Evolutionary conservation across 2,329 filamentous ascomycete genomes (phyloP), one percentile per base, ranked within the genome.

Genomic region (Paecilomyces variotii): DNA sequence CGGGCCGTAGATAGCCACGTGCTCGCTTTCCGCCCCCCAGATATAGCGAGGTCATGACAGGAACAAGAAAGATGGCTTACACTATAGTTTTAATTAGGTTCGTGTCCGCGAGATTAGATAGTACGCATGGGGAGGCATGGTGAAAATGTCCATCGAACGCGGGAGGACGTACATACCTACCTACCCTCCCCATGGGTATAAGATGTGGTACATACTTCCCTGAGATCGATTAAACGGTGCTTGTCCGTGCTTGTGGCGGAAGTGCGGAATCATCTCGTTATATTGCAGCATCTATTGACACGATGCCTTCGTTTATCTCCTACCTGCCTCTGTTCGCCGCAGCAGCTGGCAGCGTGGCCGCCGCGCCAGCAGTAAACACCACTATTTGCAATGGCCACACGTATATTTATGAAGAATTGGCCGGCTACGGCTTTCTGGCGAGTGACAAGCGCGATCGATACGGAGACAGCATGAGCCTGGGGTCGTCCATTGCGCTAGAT

Each of bases 401-500:
- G 0, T 90, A 87, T 66, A 78, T 81, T n/a, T 90, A 90, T 68
- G 76, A 86, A 56, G 78, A 82, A 59, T 80, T 91, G 9, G 85
- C 84, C 3, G 87, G 87, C 9, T 90, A 85, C 67, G 87, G 87
- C 4, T 80, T 78, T 57, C 72, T 90, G 2, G 73, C 81, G 0
- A 78, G 78, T 32, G 79, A 85, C 65, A 79, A 81, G 2, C 76
- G 79, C 32, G 88, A 90, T 73, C 85, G 86, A 67, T 86, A 82
- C 63, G 86, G 86, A 30, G 87, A 90, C 67, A 90, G 86, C 0
- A 75, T 90, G 30, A 85, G 86, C 1, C 78, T 88, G 56, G 88
- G 88, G 7, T 87, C 83, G 59, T 80, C 84, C 11, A 82, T 87
- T 64, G 82, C 85, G n/a, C 73, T 90, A 30, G 83, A 87, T 58